Evolutionary conservation across 306 rosid species (phyloP), one percentile per base, ranked within the genome.

Genomic region (Dryas octopetala): DNA sequence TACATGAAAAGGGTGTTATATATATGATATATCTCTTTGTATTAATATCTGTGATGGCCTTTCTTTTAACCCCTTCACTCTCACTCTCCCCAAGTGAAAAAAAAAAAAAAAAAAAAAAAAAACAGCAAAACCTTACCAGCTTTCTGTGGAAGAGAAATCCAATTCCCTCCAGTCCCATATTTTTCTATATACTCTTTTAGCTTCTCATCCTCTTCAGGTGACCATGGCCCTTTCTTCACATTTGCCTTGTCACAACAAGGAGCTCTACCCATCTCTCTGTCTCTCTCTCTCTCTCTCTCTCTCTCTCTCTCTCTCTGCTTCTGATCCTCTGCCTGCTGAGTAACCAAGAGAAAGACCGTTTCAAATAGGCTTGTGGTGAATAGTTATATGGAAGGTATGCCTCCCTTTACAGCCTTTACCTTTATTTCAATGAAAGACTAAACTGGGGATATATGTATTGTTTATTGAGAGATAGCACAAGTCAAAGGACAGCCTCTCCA

Each of bases 181-280:
- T 85, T 78, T 0, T 94, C 83, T 73, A 94, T 90, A 53, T 81
- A 91, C 11, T 91, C 87, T 62, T 82, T 91, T 0, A 94, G 90
- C 86, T 82, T 90, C 28, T 86, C 85, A 84, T 94, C 98, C 88
- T 94, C 98, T 81, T 94, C 96, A 12, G 95, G 97, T 44, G 98
- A 90, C 98, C 98, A 94, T 74, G 98, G 98, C 6, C 98, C 98
- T 79, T 71, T 94, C 91, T 94, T 94, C 58, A 94, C 98, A 80
- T 86, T 90, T 41, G 90, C 88, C 85, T 94, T 94, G 79, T 94
- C 98, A 80, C 98, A 94, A 48, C 98, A 94, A 64, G 98, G 98
- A 86, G 97, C 91, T 73, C 98, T 91, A 0, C 98, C 98, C 98
- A 91, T 93, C 41, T 65, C 73, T 79, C 73, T 73, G 44, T 70